Evolutionary conservation across 202 grass and related monocot species (phyloP).

Genomic region (Musa balbisiana): DNA sequence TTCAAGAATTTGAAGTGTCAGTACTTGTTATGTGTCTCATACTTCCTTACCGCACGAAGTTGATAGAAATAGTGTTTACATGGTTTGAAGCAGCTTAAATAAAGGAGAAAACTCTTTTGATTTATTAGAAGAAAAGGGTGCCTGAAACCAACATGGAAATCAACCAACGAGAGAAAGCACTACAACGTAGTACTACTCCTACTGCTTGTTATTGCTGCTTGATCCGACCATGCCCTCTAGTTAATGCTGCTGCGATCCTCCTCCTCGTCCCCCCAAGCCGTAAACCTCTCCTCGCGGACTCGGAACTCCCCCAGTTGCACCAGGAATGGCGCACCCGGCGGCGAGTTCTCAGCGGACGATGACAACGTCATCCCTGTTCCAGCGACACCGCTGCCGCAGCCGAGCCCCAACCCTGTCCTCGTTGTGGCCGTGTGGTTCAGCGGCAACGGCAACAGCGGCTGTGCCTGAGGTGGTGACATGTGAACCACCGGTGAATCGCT

Average conservation of each 20-base stretch:
- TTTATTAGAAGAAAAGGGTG: too few species aligned
- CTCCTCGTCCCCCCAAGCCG: not conserved
- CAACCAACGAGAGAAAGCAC: too few species aligned
- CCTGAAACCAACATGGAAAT: too few species aligned
- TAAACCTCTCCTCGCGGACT: conserved; percentile 4
- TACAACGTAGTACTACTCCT: too few species aligned
- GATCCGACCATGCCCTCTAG: too few species aligned
- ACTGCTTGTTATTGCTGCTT: too few species aligned
- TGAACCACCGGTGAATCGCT: not conserved
- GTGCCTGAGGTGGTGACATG: not conserved
- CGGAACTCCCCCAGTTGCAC: conserved; percentile 8
- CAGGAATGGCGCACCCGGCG: conserved; percentile 3
- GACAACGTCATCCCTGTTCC: not conserved
- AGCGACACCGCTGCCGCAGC: not conserved
- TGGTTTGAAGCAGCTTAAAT: too few species aligned
- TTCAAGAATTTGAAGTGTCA: too few species aligned
- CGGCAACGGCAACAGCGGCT: not conserved
- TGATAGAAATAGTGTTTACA: too few species aligned
- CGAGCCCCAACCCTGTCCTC: not conserved
- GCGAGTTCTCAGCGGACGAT: conserved; percentile 3
- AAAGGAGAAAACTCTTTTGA: too few species aligned
- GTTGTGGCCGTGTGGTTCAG: not conserved
- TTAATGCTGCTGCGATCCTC: conserved; percentile 5
- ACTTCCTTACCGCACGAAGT: too few species aligned
- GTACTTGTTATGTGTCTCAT: too few species aligned